phyloP scores from a whole-genome alignment of 208 protist species.

The Spongospora subterranea region DNA sequence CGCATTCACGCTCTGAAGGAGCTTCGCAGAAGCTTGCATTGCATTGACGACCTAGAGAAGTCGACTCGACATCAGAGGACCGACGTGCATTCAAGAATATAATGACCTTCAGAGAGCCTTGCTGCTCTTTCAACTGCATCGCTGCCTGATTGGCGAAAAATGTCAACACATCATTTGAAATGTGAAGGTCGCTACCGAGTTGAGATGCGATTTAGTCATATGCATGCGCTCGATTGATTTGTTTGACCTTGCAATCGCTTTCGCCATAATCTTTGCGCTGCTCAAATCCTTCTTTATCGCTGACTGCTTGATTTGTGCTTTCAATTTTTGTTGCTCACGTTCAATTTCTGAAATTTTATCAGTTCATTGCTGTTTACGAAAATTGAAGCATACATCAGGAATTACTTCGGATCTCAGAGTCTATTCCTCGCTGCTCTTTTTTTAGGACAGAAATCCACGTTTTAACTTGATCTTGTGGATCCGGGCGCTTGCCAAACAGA shows the following conservation, averaged over 20 bases:
- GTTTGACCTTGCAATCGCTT: conserved; percentile 34
- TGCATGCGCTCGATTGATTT: conserved; percentile 36
- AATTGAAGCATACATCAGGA: not conserved
- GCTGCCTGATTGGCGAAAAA: not conserved
- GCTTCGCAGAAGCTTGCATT: not conserved
- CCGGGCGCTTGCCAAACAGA: conserved; percentile 28
- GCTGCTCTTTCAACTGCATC: conserved; percentile 45
- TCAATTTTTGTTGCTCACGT: conserved; percentile 11
- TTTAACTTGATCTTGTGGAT: not conserved
- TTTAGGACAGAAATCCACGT: not conserved
- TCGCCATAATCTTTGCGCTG: conserved; percentile 47
- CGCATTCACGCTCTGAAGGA: not conserved
- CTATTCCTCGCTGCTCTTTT: not conserved
- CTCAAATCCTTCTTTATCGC: conserved; percentile 17
- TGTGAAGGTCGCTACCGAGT: not conserved
- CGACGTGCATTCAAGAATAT: not conserved
- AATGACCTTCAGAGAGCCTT: conserved; percentile 24
- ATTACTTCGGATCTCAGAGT: not conserved
- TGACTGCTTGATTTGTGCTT: conserved; percentile 15
- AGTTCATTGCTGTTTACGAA: not conserved
- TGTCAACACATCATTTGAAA: not conserved
- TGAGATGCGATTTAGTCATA: conserved; percentile 14
- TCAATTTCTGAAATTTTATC: not conserved
- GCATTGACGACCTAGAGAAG: not conserved
- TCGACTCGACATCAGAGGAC: not conserved